Evolutionary conservation across 2,329 filamentous ascomycete species (phyloP).

Genomic region (Drechslerella dactyloides): DNA sequence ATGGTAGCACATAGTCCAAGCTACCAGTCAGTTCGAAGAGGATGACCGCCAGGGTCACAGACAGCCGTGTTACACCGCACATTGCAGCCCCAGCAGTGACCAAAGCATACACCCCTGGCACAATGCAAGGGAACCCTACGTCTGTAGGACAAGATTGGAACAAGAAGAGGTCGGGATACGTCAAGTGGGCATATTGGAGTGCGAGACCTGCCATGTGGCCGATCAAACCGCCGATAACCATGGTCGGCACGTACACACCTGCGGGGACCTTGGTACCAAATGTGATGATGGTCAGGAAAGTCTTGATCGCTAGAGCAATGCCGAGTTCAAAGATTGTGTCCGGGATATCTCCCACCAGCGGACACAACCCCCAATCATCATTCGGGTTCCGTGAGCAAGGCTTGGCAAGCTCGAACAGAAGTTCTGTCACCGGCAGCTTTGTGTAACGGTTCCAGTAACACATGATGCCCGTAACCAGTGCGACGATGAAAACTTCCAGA

Average conservation of each 20-base stretch:
- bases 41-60: conserved; percentile 91
- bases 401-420: conserved; percentile 86
- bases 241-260: conserved; percentile 93
- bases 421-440: conserved; percentile 84
- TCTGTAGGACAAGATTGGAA: conserved; percentile 76
- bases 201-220: conserved; percentile 68
- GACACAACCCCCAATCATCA: conserved; percentile 78
- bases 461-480: conserved; percentile 78
- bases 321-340: conserved; percentile 74
- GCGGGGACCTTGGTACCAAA: conserved; percentile 76
- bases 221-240: conserved; percentile 94
- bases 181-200: conserved; percentile 45
- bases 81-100: conserved; percentile 89
- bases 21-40: conserved; percentile 95
- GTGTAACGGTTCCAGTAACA: conserved; percentile 95
- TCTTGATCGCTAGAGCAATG: conserved; percentile 86
- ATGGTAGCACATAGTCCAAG: conserved; percentile 91
- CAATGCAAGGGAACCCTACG: conserved; percentile 80
- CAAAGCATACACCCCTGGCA: conserved; percentile 94
- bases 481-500: conserved; percentile 86
- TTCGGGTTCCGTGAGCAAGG: conserved; percentile 77
- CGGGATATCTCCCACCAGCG: conserved; percentile 76
- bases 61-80: conserved; percentile 93
- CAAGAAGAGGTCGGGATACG: conserved; percentile 71
- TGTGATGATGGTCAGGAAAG: conserved; percentile 70